phyloP scores from a whole-genome alignment of 306 rosid genomes.

The Sindora glabra region DNA sequence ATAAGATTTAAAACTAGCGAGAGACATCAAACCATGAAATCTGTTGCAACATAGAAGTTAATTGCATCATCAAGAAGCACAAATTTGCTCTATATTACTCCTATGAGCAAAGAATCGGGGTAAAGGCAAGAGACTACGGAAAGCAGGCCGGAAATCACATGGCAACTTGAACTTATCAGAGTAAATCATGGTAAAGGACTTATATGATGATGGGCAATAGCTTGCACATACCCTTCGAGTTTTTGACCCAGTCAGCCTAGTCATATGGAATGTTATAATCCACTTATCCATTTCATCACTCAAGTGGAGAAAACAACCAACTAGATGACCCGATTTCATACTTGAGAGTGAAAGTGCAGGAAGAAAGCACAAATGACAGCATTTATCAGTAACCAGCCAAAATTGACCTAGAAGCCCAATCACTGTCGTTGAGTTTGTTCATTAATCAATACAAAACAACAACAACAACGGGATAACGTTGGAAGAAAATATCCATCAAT shows the following conservation, averaged over 20 bases:
- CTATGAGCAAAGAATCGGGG: too few relatives aligned
- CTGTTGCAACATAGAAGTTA: neutral
- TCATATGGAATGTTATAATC: neutral
- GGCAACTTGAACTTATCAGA: neutral
- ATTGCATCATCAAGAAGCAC: neutral
- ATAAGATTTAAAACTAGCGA: neutral
- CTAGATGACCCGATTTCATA: neutral
- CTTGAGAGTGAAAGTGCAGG: neutral
- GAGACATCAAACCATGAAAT: neutral
- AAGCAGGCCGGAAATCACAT: neutral
- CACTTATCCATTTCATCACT: neutral
- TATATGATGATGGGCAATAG: neutral
- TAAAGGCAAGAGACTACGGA: too few relatives aligned
- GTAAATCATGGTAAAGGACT: neutral
- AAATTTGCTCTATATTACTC: neutral
- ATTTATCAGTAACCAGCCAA: neutral
- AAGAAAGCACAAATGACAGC: neutral
- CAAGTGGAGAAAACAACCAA: neutral
- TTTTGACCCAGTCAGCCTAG: constrained; percentile 13
- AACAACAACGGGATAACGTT: neutral
- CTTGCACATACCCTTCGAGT: neutral
- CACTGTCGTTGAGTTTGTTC: too few relatives aligned
- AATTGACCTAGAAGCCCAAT: neutral
- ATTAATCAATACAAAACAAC: too few relatives aligned
- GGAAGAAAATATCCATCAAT: neutral